A percentile compares a stretch with the other conserved stretches of the same genome.
These are phyloP conservation scores for Huntiella savannae DNA, from an alignment of 2,329 filamentous ascomycete species.

Conservation along the genomic window DNA sequence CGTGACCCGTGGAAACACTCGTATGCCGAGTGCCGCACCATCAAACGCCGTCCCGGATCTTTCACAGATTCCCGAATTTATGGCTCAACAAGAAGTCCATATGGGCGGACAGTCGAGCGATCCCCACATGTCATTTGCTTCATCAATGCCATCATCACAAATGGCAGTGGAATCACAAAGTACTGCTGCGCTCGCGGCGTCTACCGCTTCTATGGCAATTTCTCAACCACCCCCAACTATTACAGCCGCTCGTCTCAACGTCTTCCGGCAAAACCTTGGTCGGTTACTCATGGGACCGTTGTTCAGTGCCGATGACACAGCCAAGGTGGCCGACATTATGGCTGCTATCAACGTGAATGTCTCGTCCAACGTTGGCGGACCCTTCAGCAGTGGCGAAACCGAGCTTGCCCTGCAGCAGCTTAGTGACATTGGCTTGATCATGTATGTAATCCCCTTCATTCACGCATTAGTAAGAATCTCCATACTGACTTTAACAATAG, in stretches of 20 bases:
- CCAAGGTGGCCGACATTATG: slow-evolving; percentile 55
- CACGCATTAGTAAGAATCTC: too few species aligned
- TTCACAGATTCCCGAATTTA: background rate
- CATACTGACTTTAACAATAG: slow-evolving; percentile 19
- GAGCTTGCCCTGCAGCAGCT: slow-evolving; percentile 59
- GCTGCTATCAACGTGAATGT: slow-evolving; percentile 61
- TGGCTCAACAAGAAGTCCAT: background rate
- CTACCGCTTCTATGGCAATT: slow-evolving; percentile 24
- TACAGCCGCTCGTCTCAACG: slow-evolving; percentile 40
- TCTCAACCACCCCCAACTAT: slow-evolving; percentile 26
- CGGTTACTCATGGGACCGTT: slow-evolving; percentile 62
- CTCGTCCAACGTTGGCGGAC: slow-evolving; percentile 28
- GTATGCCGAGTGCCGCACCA: slow-evolving; percentile 18
- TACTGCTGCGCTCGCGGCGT: slow-evolving; percentile 23
- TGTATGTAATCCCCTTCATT: slow-evolving; percentile 39
- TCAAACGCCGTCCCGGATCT: slow-evolving; percentile 10
- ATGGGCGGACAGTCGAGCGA: background rate
- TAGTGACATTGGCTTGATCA: slow-evolving; percentile 52
- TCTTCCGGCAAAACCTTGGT: slow-evolving; percentile 67
- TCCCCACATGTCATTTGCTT: slow-evolving; percentile 49
- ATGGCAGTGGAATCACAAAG: slow-evolving; percentile 21
- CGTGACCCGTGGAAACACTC: slow-evolving; percentile 14
- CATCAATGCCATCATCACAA: slow-evolving; percentile 61
- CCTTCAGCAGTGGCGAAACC: slow-evolving; percentile 56
- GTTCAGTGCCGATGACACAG: slow-evolving; percentile 66